A percentile compares a stretch with the other conserved stretches of the same genome.
Conservation (phyloP, 495 filamentous ascomycete genomes). For the Penicillium soppii region DNA sequence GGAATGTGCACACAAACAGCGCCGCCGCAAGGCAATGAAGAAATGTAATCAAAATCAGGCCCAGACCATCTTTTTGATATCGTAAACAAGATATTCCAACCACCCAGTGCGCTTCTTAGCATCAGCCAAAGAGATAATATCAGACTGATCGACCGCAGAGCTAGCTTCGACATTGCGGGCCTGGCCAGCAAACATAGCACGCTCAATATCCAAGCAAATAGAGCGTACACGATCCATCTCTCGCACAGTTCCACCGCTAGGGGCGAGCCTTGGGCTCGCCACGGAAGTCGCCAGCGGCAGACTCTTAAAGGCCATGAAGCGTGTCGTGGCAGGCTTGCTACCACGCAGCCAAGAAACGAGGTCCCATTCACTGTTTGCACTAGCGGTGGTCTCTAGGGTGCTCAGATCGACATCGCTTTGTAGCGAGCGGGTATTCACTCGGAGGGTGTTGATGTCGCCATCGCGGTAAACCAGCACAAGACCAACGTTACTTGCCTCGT, state of each 20-base stretch:
- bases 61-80: slow-evolving; percentile 91
- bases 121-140: slow-evolving; percentile 79
- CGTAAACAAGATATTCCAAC: slow-evolving; percentile 81
- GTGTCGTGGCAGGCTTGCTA: slow-evolving; percentile 31
- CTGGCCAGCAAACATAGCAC: slow-evolving; percentile 36
- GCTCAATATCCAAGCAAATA: slow-evolving; percentile 62
- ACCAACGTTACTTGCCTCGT: slow-evolving; percentile 79
- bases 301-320: slow-evolving; percentile 58
- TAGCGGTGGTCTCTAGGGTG: slow-evolving; percentile 27
- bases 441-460: slow-evolving; percentile 60
- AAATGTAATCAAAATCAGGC: slow-evolving; percentile 43
- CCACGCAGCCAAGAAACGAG: slow-evolving; percentile 44
- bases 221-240: slow-evolving; percentile 69
- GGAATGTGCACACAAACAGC: no score
- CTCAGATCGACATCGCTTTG: slow-evolving; percentile 49
- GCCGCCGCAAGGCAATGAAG: no score
- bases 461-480: slow-evolving; percentile 74
- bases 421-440: slow-evolving; percentile 82
- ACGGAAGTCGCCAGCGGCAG: slow-evolving; percentile 39
- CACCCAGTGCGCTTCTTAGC: slow-evolving; percentile 85
- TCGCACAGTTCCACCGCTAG: slow-evolving; percentile 42
- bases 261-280: slow-evolving; percentile 27
- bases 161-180: slow-evolving; percentile 15
- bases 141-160: slow-evolving; percentile 60
- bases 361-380: slow-evolving; percentile 32